Evolutionary conservation across 192 early-diverging fungal species (phyloP), one percentile per base, ranked within the genome.

Genomic region (Obelidium mucronatum): DNA sequence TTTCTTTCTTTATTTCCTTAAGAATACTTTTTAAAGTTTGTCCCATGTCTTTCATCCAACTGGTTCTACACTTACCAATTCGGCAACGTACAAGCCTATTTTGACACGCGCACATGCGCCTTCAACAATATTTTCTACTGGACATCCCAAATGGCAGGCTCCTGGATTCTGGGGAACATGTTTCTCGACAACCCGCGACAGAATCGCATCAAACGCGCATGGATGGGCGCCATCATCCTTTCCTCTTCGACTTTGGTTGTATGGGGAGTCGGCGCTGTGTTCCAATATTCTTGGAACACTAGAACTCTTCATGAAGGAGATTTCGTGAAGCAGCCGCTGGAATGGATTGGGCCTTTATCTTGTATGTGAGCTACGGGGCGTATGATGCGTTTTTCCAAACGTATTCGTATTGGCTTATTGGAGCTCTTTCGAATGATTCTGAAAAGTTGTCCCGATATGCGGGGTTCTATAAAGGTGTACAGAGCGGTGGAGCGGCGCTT

Each of bases 381-480:
- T 84, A 82, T 67, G 93, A 95, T 78, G 89, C 93, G 34, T 83
- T 93, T 60, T 94, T 90, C 84, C 93, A 95, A 85, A 84, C 86
- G 71, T 86, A 84, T 36, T 79, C 81, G 1, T 95, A 95, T 88
- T 95, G 92, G 92, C 72, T 95, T 36, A 89, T 95, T 78, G 93
- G 92, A 19, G 85, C 92, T 39, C 81, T 94, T 68, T 89, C 91
- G 13, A 93, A 94, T 78, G 90, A 95, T 80, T 82, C 86, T 75
- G 88, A 86, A 13, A 26, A 24, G 28, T 6, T 24, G 17, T 59
- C 56, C 17, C 56, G 56, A 13, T 24, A 30, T 30, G 85, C 87
- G 56, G 93, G 92, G 4, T 95, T 92, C 84, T 95, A 95, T 89
- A 95, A 95, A 87, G 91, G 91, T 56, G 88, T 94, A 63, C 93